Base-by-base conservation (phyloP, 164 flowering plant species). In the Cinnamomum chago region DNA sequence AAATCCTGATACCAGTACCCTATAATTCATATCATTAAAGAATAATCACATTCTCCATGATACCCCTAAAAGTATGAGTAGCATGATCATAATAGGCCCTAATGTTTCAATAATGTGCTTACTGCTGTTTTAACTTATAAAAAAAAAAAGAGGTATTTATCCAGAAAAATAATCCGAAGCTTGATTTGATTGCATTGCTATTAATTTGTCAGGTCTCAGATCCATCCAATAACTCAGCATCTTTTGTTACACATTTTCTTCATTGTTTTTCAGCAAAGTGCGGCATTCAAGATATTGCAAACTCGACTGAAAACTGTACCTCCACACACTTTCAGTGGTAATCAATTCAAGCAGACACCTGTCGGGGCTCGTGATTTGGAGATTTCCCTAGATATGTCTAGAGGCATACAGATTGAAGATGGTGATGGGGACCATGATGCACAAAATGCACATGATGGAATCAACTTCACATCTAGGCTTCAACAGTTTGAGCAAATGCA, bases 251-350 rank as follows among this genome's bases (percentile, higher is more conserved):
- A 64, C 28, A 24, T 64, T 22, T 71, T 7, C 23, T 24, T 58
- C 12, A 4, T 13, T 71, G 64, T 55, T 24, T 40, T 86, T 85
- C 92, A 94, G 98, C 98, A 91, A 94, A 94, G 97, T 83, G 86
- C 87, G 4, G 98, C 97, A 58, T 94, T 94, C 80, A 92, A 89
- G 85, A 88, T 88, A 71, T 78, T 92, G 52, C 79, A 88, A 66
- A 94, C 94, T 71, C 88, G 97, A 60, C 77, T 94, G 72, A 92
- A 84, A 81, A 87, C 95, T 50, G 92, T 94, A 23, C 97, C 98
- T 70, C 73, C 95, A 23, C 85, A 82, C 80, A 85, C 90, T 60
- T 85, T 91, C 76, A 85, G 68, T 71, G 83, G 84, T 50, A 90
- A 87, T 68, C 90, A 84, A 71, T 20, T 71, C 62, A 27, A 33